Evolutionary conservation across 148 eudicot species (phyloP).

Genomic region (Rhododendron molle): DNA sequence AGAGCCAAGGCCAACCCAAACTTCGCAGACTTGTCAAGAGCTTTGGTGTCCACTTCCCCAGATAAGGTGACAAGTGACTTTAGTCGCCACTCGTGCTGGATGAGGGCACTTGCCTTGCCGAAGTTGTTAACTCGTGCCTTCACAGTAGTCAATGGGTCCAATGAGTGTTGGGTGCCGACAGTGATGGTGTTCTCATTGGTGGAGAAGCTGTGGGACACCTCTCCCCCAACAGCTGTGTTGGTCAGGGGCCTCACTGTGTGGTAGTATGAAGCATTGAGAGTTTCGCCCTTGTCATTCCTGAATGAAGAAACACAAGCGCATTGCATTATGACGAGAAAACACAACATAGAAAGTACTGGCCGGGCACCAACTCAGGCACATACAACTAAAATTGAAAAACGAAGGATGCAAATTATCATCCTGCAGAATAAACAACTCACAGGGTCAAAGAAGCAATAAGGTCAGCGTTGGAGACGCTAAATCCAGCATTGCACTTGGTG

Average conservation of each 20-base stretch:
- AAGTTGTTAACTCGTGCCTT: conserved; percentile 70
- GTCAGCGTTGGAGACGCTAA: conserved; percentile 57
- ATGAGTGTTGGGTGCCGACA: conserved; percentile 59
- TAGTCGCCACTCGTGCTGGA: conserved; percentile 80
- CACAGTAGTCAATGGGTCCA: conserved; percentile 63
- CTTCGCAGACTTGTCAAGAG: conserved; percentile 71
- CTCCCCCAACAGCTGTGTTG: conserved; percentile 60
- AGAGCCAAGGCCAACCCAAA: conserved; percentile 73
- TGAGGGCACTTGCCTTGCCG: conserved; percentile 66
- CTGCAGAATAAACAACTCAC: conserved; percentile 42
- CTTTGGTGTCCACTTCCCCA: conserved; percentile 77
- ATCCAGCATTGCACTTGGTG: conserved; percentile 67
- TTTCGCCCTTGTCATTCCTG: conserved; percentile 82
- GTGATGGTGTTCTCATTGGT: conserved; percentile 68
- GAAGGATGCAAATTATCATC: background rate
- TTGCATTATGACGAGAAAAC: background rate
- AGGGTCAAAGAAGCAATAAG: conserved; percentile 53
- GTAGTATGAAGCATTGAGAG: conserved; percentile 59
- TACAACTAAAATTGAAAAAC: background rate
- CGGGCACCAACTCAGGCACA: background rate
- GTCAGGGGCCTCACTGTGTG: conserved; percentile 51
- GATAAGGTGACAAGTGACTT: conserved; percentile 67
- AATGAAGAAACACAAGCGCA: conserved; percentile 3
- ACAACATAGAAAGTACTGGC: background rate
- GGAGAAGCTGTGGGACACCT: conserved; percentile 69